These are phyloP conservation scores for Fraxinus greggii DNA, from an alignment of 305 asterid genomes.

Conservation along the genomic window DNA sequence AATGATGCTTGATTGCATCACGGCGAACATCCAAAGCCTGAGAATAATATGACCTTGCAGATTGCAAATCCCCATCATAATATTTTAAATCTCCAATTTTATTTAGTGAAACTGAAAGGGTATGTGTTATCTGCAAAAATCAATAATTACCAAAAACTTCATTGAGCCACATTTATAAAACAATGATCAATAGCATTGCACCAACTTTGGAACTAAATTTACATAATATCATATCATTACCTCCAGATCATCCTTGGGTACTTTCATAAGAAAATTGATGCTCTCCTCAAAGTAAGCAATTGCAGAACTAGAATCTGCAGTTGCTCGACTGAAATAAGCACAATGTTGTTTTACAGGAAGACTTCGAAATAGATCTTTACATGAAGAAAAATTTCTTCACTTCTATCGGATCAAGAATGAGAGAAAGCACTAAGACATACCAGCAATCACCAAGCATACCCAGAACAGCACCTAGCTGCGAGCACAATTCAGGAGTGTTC, in stretches of 20 bases:
- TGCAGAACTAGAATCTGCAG: slow-evolving; percentile 81
- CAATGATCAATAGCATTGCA: not conserved
- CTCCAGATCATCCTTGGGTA: slow-evolving; percentile 77
- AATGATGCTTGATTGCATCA: slow-evolving; percentile 46
- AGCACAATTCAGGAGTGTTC: slow-evolving; percentile 78
- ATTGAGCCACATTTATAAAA: slow-evolving; percentile 7
- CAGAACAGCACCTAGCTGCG: slow-evolving; percentile 93
- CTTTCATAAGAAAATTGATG: slow-evolving; percentile 65
- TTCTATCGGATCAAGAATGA: not conserved
- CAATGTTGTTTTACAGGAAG: not conserved
- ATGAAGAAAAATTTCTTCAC: not conserved
- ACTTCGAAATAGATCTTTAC: not conserved
- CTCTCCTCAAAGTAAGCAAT: slow-evolving; percentile 85
- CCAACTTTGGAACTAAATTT: not conserved
- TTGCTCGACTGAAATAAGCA: slow-evolving; percentile 61
- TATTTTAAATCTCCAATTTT: slow-evolving; percentile 91
- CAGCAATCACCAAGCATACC: slow-evolving; percentile 99
- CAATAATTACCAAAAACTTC: slow-evolving; percentile 5
- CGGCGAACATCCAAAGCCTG: slow-evolving; percentile 90
- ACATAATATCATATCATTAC: slow-evolving; percentile 29
- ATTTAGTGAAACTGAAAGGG: slow-evolving; percentile 84
- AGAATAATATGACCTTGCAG: slow-evolving; percentile 66
- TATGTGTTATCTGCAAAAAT: slow-evolving; percentile 69
- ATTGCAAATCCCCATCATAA: slow-evolving; percentile 74
- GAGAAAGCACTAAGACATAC: slow-evolving; percentile 37